Evolutionary conservation across 2,329 filamentous ascomycete genomes (phyloP).

Genomic region (Aureobasidium musti): DNA sequence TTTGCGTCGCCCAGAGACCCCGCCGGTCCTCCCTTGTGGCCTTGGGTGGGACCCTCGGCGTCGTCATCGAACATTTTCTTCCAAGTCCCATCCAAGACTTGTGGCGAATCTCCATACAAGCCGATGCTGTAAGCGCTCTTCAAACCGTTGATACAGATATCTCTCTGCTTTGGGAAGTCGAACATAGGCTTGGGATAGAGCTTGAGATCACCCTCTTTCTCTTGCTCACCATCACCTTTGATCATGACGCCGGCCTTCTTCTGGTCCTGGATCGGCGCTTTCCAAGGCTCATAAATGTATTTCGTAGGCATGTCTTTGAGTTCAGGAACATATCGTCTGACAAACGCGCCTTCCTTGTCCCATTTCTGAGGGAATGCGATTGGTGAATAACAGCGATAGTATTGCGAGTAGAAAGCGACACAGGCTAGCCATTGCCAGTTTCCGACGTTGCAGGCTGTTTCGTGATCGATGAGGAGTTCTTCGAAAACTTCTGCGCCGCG

Average conservation of each 20-base stretch:
- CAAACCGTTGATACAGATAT: slow-evolving; percentile 66
- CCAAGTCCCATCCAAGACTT: slow-evolving; percentile 63
- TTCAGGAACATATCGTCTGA: slow-evolving; percentile 68
- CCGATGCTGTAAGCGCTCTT: slow-evolving; percentile 69
- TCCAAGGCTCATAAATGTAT: slow-evolving; percentile 80
- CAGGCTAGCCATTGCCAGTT: slow-evolving; percentile 81
- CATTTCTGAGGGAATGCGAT: slow-evolving; percentile 73
- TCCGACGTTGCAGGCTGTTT: slow-evolving; percentile 70
- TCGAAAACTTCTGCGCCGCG: slow-evolving; percentile 77
- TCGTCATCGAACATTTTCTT: slow-evolving; percentile 52
- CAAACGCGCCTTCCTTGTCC: slow-evolving; percentile 67
- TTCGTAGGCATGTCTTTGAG: slow-evolving; percentile 62
- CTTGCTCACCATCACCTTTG: slow-evolving; percentile 52
- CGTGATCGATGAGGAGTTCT: slow-evolving; percentile 73
- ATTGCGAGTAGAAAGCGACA: slow-evolving; percentile 73
- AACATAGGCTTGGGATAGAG: slow-evolving; percentile 76
- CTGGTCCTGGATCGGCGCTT: slow-evolving; percentile 67
- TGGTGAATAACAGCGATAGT: slow-evolving; percentile 69
- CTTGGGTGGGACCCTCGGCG: slow-evolving; percentile 50
- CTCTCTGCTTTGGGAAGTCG: slow-evolving; percentile 65
- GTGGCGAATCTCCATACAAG: slow-evolving; percentile 63
- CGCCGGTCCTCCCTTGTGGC: slow-evolving; percentile 44
- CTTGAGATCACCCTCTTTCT: slow-evolving; percentile 48
- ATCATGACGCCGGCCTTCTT: slow-evolving; percentile 67
- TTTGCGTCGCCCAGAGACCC: slow-evolving; percentile 40